Conservation (phyloP, 208 protist genomes). For the Balamuthia mandrillaris region DNA sequence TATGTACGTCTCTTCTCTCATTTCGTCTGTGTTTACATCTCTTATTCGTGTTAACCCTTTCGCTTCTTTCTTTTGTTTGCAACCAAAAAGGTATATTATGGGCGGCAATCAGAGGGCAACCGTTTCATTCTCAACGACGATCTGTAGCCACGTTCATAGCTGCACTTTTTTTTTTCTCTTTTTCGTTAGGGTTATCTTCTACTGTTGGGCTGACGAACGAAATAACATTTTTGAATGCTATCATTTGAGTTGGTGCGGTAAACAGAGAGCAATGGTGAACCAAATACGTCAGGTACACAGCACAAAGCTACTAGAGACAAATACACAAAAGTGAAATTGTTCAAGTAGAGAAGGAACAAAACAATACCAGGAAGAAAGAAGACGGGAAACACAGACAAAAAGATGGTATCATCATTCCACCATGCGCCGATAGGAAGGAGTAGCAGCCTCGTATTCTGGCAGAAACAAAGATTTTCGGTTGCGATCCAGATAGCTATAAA, state of each 20-base stretch:
- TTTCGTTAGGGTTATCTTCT: no score
- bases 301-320: no score
- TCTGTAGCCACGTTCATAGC: conserved; percentile 58
- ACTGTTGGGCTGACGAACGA: no score
- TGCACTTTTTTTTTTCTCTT: no score
- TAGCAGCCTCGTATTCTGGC: background rate
- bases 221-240: no score
- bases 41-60: background rate
- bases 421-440: conserved; percentile 5
- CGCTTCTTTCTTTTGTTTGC: background rate
- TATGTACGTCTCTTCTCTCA: background rate
- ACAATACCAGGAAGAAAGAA: no score
- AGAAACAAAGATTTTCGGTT: background rate
- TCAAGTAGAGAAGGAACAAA: no score
- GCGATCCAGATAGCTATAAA: background rate
- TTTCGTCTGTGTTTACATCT: background rate
- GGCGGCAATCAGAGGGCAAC: conserved; percentile 68
- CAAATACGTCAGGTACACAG: no score
- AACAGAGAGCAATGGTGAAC: no score
- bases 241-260: no score
- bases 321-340: no score
- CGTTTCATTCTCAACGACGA: conserved; percentile 67
- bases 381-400: no score
- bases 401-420: background rate
- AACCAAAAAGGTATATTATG: conserved; percentile 50